Evolutionary conservation across 2,329 filamentous ascomycete genomes (phyloP).

Genomic region (Fusarium chlamydosporum): DNA sequence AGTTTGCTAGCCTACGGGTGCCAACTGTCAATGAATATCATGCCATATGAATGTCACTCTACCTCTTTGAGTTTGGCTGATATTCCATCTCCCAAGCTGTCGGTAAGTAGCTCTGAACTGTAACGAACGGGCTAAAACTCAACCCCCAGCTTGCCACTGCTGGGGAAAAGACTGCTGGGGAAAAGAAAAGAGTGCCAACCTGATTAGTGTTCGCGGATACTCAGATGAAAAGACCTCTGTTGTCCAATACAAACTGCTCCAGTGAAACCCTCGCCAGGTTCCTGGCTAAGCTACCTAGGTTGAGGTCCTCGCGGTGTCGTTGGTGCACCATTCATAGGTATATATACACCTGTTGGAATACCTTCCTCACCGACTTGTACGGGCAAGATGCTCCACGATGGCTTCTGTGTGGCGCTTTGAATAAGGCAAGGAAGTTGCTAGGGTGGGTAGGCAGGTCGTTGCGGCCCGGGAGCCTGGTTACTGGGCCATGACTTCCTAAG

Average conservation of each 20-base stretch:
- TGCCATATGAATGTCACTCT: constrained; percentile 18
- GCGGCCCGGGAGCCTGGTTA: constrained; percentile 31
- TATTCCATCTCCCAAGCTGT: constrained; percentile 40
- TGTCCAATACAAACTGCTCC: background rate
- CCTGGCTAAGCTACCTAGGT: background rate
- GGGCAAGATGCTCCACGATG: constrained; percentile 15
- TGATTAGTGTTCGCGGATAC: background rate
- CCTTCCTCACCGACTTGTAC: background rate
- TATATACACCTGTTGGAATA: too few species aligned
- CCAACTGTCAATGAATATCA: constrained; percentile 15
- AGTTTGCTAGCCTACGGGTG: constrained; percentile 17
- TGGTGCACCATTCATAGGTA: too few species aligned
- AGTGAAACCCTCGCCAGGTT: background rate
- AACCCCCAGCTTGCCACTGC: constrained; percentile 13
- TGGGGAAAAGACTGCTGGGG: background rate
- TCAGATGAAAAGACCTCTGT: background rate
- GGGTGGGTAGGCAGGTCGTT: background rate
- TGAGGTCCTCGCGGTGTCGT: too few species aligned
- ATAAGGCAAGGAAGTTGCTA: background rate
- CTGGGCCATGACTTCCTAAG: constrained; percentile 7
- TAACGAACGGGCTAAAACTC: constrained; percentile 6
- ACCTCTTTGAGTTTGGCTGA: constrained; percentile 30
- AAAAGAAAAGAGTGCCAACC: background rate
- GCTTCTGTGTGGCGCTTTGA: constrained; percentile 30
- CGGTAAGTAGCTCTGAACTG: constrained; percentile 16